Base-by-base conservation (phyloP, 2,329 filamentous ascomycete genomes). In the Aspergillus sp. region DNA sequence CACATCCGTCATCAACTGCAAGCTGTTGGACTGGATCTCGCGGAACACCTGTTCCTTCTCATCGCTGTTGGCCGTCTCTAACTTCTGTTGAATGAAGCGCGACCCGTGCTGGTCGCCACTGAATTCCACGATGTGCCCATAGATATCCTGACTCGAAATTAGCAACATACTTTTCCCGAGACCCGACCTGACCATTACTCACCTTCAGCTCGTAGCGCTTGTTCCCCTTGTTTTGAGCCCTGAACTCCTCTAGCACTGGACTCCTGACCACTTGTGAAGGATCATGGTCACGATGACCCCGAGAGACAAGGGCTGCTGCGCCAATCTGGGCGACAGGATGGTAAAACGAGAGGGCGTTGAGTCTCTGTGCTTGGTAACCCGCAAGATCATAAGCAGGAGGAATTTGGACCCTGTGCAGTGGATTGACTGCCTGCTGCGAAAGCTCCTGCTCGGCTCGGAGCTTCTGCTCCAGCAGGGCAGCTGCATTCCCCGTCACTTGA, bases 91-190 rank as follows among this genome's bases (percentile, higher is more conserved):
- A 61, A 99, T 97, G 75, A 97, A 97, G 1, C 95, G 87, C 1
- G 95, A 99, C 1, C 93, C 95, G 68, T 96, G 90, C 74, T 98
- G 95, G 72, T 99, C 95, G 15, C 95, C 94, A 68, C 91, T 93
- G 75, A 98, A 98, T 72, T 97, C 94, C 0, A 96, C 92, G 39
- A 98, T 86, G 70, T 96, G 87, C 57, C 86, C 85, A 72, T 91
- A 94, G 47, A 98, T 94, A 65, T 97, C 91, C 83, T 88, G 1
- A 4, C 4, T 25, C 8, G 32, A 45, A 30, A 73, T 63, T 69
- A 65, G 55, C 48, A 19, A 9, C 19, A n/a, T 13, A 5, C 23
- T 43, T 6, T 30, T 36, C 57, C 36, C 2, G 23, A 9, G 17
- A 10, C 49, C 38, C 8, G 15, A n/a, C 49, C 38, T 6, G 15